phyloP scores from a whole-genome alignment of 371 early-diverging fungal species.

The Cokeromyces recurvatus region DNA sequence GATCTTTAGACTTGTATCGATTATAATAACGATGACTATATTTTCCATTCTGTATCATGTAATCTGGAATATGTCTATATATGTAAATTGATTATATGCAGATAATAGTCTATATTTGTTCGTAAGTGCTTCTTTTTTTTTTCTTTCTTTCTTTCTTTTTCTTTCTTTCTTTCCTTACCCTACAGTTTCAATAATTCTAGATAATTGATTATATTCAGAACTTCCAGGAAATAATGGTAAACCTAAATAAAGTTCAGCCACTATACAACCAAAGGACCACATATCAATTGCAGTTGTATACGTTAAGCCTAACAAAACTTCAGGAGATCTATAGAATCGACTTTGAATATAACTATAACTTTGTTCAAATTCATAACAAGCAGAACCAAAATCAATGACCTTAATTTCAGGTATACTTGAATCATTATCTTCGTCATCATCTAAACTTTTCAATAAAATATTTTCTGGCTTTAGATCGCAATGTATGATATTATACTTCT shows the following conservation, averaged over 20 bases:
- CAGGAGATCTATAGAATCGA: conserved; percentile 93
- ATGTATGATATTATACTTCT: conserved; percentile 78
- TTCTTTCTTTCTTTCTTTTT: too few relatives aligned
- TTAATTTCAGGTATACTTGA: conserved; percentile 88
- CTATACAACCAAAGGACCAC: conserved; percentile 97
- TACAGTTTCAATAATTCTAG: conserved; percentile 85
- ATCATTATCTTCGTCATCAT: conserved; percentile 35
- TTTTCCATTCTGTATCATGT: conserved; percentile 85
- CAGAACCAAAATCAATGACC: conserved; percentile 97
- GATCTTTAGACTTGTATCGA: conserved; percentile 32
- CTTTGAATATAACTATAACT: conserved; percentile 92
- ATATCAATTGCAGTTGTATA: conserved; percentile 94
- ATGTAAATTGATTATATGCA: too few relatives aligned
- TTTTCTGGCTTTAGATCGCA: conserved; percentile 99
- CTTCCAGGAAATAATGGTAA: conserved; percentile 93
- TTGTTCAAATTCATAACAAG: conserved; percentile 82
- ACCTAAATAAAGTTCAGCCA: conserved; percentile 86
- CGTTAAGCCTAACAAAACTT: conserved; percentile 82
- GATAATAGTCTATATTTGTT: background rate
- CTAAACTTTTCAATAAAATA: conserved; percentile 77
- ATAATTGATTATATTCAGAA: conserved; percentile 87
- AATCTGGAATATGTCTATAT: conserved; percentile 65
- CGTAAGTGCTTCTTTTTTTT: too few relatives aligned
- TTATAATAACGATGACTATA: conserved; percentile 74
- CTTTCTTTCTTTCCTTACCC: too few relatives aligned